Evolutionary conservation across 495 filamentous ascomycete genomes (phyloP).

Genomic region (Diplogelasinospora grovesii): DNA sequence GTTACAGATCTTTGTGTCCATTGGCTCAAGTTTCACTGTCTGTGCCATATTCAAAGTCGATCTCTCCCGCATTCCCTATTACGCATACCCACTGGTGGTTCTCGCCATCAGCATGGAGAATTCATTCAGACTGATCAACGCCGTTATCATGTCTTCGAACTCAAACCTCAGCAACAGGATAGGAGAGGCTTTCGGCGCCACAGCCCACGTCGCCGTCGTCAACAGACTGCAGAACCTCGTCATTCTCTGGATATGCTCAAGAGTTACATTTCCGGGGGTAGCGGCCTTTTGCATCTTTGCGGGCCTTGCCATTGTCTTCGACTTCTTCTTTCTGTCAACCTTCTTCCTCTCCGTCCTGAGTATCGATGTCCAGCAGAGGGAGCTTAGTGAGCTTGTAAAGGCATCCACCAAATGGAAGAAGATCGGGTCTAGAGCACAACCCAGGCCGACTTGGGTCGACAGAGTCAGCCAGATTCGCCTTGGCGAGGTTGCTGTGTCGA

Average conservation of each 20-base stretch:
- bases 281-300: conserved; percentile 64
- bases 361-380: conserved; percentile 63
- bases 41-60: conserved; percentile 56
- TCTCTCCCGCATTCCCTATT: conserved; percentile 52
- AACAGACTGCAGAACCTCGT: conserved; percentile 53
- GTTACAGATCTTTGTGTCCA: conserved; percentile 59
- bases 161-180: conserved; percentile 54
- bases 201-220: conserved; percentile 57
- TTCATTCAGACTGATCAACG: conserved; percentile 65
- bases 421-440: conserved; percentile 5
- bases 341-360: conserved; percentile 69
- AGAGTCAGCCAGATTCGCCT: conserved; percentile 41
- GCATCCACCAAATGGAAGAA: conserved; percentile 31
- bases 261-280: conserved; percentile 53
- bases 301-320: conserved; percentile 59
- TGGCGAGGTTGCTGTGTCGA: conserved; percentile 48
- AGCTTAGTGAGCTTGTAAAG: conserved; percentile 49
- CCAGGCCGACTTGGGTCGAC: conserved; percentile 42
- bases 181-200: conserved; percentile 59
- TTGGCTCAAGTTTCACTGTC: conserved; percentile 58
- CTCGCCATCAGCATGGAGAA: conserved; percentile 66
- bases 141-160: conserved; percentile 56
- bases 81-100: conserved; percentile 64
- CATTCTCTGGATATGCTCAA: conserved; percentile 50
- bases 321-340: conserved; percentile 63